Evolutionary conservation across 441 rosid species (phyloP).

Genomic region (Populus hybrid): DNA sequence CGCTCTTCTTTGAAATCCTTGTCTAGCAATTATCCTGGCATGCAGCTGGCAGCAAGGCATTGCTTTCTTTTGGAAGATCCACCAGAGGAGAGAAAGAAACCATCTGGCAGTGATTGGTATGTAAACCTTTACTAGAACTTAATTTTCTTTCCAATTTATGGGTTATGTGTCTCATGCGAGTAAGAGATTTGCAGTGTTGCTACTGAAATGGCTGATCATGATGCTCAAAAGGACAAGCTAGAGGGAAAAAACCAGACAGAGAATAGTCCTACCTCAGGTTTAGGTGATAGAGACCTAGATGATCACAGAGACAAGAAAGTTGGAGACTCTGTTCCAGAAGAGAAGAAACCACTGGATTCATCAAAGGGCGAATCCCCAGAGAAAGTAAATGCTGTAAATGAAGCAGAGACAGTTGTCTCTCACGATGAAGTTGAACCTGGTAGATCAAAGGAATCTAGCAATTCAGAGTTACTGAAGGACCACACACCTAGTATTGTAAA

Average conservation of each 20-base stretch:
- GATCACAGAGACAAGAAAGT: conserved; percentile 30
- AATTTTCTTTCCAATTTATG: conserved; percentile 15
- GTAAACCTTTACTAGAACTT: conserved; percentile 16
- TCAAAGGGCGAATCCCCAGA: conserved; percentile 24
- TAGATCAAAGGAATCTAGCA: conserved; percentile 32
- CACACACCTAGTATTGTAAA: conserved; percentile 20
- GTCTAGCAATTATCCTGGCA: conserved; percentile 49
- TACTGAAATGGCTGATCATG: conserved; percentile 37
- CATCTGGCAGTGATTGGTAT: conserved; percentile 52
- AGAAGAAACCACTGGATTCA: conserved; percentile 34
- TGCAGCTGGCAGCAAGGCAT: conserved; percentile 77
- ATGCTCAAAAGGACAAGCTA: conserved; percentile 37
- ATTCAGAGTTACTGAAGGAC: conserved; percentile 32
- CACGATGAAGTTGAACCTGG: conserved; percentile 37
- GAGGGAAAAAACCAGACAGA: conserved; percentile 32
- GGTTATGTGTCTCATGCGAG: conserved; percentile 35
- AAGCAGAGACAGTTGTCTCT: conserved; percentile 18
- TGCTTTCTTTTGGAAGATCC: conserved; percentile 93
- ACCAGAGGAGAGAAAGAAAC: conserved; percentile 58
- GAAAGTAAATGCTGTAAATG: conserved; percentile 26
- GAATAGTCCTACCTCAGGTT: conserved; percentile 24
- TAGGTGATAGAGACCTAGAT: conserved; percentile 33
- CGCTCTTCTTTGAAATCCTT: conserved; percentile 63
- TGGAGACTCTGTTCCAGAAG: conserved; percentile 41
- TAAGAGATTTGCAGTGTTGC: conserved; percentile 52